These are phyloP conservation scores for Leucaena leucocephala DNA, from an alignment of 306 rosid genomes.

Conservation along the genomic window DNA sequence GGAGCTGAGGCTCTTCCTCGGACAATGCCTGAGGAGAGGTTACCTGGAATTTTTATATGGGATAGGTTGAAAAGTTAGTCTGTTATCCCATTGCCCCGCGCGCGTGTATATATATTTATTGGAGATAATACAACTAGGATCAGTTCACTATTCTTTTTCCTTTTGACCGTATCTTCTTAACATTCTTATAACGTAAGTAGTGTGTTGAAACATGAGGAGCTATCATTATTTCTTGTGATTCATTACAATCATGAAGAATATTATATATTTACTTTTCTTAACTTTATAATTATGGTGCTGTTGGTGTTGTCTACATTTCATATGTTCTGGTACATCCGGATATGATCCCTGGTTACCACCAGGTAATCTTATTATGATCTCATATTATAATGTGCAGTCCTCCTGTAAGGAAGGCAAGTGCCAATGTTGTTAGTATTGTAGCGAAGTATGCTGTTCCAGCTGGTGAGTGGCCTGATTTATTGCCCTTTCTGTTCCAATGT, in stretches of 20 bases:
- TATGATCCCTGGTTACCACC: not conserved
- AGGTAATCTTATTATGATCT: conserved; percentile 8
- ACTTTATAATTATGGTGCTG: not conserved
- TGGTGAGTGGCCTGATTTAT: conserved; percentile 93
- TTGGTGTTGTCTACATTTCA: not conserved
- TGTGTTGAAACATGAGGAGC: not conserved
- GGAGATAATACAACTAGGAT: not conserved
- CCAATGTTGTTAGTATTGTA: conserved; percentile 87
- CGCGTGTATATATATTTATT: not conserved
- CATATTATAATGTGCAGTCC: conserved; percentile 57
- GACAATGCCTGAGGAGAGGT: not conserved
- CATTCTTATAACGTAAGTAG: not conserved
- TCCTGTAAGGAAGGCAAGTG: conserved; percentile 93
- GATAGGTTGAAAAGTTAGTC: not conserved
- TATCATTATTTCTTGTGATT: not conserved
- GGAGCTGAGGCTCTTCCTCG: not conserved
- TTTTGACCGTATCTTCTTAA: not conserved
- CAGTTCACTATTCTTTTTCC: not conserved
- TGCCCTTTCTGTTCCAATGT: conserved; percentile 93
- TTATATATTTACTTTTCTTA: not conserved
- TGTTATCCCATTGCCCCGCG: not conserved
- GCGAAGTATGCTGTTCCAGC: conserved; percentile 95
- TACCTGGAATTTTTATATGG: not conserved
- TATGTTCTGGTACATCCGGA: not conserved
- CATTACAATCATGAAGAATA: not conserved